A percentile compares a stretch with the other conserved stretches of the same genome.
Conservation (phyloP, 768 basidiomycete species). For the Hypholoma sublateritium region DNA sequence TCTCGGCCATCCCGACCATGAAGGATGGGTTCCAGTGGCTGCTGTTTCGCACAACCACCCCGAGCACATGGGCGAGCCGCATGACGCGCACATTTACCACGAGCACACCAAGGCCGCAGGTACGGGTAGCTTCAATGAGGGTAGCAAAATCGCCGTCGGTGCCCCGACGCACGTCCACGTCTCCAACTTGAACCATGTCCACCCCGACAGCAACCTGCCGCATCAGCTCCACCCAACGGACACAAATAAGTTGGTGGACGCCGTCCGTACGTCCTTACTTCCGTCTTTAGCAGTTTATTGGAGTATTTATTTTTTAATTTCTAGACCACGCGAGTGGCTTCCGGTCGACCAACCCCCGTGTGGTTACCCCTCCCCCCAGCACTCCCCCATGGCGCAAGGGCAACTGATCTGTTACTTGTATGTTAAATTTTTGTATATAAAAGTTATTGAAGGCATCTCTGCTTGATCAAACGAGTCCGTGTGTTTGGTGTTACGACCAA, state of each 20-base stretch:
- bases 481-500: too few species aligned
- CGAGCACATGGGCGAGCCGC: not conserved
- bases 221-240: conserved; percentile 6
- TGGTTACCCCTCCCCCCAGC: too few species aligned
- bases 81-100: conserved; percentile 1
- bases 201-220: conserved; percentile 2
- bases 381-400: too few species aligned
- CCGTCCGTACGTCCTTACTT: not conserved
- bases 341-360: too few species aligned
- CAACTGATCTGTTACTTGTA: too few species aligned
- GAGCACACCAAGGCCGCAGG: not conserved
- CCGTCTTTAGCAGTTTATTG: not conserved
- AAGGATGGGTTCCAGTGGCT: conserved; percentile 4
- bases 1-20: not conserved
- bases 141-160: conserved; percentile 2
- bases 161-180: conserved; percentile 2
- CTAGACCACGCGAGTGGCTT: too few species aligned
- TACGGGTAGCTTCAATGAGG: not conserved
- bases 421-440: too few species aligned
- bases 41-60: conserved; percentile 6
- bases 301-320: too few species aligned
- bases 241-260: not conserved
- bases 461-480: too few species aligned
- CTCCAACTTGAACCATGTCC: not conserved
- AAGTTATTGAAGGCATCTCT: too few species aligned